Conservation (phyloP, 768 basidiomycete genomes). For the Lentinula edodes region DNA sequence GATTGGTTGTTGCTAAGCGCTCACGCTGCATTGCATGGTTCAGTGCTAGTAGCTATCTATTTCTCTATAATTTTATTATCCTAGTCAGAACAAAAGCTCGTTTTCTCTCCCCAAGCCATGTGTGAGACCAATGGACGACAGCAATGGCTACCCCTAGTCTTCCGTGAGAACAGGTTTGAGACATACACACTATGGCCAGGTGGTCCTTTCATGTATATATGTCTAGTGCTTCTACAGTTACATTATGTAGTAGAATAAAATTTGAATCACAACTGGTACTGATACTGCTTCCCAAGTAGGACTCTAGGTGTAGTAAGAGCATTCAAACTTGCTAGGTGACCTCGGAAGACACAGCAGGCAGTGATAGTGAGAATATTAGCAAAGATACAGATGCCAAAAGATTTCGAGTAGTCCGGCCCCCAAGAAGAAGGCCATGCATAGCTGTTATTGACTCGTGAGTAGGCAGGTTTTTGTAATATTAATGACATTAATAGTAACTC, state of each 20-base stretch:
- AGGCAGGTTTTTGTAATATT: background rate
- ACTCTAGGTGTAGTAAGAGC: background rate
- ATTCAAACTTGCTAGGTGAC: constrained; percentile 37
- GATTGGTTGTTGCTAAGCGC: too few species aligned
- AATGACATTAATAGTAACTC: constrained; percentile 24
- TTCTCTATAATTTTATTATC: too few species aligned
- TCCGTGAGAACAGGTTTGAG: too few species aligned
- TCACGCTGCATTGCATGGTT: too few species aligned
- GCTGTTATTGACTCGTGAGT: background rate
- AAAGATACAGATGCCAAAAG: constrained; percentile 70
- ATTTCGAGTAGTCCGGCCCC: constrained; percentile 66
- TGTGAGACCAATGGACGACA: too few species aligned
- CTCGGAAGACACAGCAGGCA: constrained; percentile 43
- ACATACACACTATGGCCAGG: background rate
- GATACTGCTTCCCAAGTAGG: background rate
- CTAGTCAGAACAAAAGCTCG: too few species aligned
- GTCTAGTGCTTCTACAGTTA: background rate
- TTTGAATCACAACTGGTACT: background rate
- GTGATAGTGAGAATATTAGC: constrained; percentile 44
- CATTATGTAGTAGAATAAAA: background rate
- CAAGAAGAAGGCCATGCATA: constrained; percentile 65
- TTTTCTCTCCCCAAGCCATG: too few species aligned
- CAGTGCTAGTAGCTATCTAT: too few species aligned
- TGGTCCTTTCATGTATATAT: background rate
- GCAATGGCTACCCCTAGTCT: too few species aligned